Conservation (phyloP, 257 asterid species). For the Solanum phureja region DNA sequence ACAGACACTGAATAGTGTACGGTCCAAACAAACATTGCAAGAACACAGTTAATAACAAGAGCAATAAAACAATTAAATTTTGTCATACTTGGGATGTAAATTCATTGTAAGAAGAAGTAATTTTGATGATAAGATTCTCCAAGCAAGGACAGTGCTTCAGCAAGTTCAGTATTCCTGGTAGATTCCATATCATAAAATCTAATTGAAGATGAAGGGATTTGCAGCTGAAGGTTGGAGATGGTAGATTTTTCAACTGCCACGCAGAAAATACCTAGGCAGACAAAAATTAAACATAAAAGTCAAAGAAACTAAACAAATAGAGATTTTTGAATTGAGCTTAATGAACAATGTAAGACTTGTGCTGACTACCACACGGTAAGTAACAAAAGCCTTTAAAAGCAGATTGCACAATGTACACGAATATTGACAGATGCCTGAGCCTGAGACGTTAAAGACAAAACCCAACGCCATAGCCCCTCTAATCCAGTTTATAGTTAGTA, state of each 20-base stretch:
- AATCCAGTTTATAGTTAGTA: neutral
- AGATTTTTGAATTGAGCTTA: neutral
- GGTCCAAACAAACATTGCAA: neutral
- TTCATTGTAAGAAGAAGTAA: neutral
- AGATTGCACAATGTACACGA: neutral
- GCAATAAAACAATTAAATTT: neutral
- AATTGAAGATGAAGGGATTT: neutral
- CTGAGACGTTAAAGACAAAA: neutral
- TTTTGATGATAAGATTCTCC: neutral
- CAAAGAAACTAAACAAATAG: neutral
- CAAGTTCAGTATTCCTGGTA: conserved; percentile 8
- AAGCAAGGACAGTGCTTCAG: conserved; percentile 7
- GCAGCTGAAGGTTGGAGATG: conserved; percentile 5
- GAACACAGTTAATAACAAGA: neutral
- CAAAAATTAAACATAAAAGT: neutral
- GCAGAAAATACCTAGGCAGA: conserved; percentile 4
- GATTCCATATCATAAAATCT: conserved; percentile 11
- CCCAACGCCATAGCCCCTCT: neutral
- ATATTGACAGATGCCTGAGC: neutral
- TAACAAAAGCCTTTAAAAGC: neutral
- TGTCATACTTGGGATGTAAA: neutral
- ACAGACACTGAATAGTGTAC: neutral
- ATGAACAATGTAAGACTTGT: neutral
- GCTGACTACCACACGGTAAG: neutral
- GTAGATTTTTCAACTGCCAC: conserved; percentile 6